Conservation (phyloP, 129 eudicot genomes). For the Flaveria bidentis region DNA sequence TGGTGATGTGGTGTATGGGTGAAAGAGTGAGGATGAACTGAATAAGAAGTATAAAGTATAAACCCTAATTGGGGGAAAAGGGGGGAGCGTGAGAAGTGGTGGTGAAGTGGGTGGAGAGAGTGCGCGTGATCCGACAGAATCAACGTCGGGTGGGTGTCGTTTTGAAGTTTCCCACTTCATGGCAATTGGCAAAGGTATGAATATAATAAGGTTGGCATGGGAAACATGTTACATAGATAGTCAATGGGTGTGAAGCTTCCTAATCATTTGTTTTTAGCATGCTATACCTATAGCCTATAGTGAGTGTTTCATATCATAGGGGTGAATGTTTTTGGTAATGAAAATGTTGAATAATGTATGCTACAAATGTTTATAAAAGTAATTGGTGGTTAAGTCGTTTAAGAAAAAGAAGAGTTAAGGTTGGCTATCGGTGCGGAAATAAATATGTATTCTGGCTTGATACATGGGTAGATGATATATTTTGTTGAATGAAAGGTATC, state of each 20-base stretch:
- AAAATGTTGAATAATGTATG: neutral
- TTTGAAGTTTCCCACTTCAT: slow-evolving; percentile 15
- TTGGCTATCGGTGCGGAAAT: too few species aligned
- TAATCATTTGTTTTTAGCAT: neutral
- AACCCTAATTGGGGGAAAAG: neutral
- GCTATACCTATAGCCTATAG: neutral
- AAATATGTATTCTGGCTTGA: too few species aligned
- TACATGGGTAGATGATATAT: too few species aligned
- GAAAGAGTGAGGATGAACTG: too few species aligned
- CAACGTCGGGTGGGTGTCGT: slow-evolving; percentile 1
- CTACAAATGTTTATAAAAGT: too few species aligned
- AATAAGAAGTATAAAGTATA: too few species aligned
- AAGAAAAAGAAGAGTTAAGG: too few species aligned
- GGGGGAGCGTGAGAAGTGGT: slow-evolving; percentile 28
- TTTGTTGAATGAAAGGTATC: too few species aligned
- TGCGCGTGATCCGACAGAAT: slow-evolving; percentile 42
- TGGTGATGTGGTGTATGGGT: too few species aligned
- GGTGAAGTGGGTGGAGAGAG: slow-evolving; percentile 6
- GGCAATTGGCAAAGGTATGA: too few species aligned
- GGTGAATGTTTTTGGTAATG: neutral
- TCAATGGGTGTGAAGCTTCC: neutral
- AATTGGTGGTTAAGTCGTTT: too few species aligned
- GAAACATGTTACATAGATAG: neutral
- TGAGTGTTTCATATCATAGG: neutral
- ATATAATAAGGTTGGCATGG: too few species aligned